Evolutionary conservation across 108 stramenopile species (phyloP).

Genomic region (Skeletonema tropicum): DNA sequence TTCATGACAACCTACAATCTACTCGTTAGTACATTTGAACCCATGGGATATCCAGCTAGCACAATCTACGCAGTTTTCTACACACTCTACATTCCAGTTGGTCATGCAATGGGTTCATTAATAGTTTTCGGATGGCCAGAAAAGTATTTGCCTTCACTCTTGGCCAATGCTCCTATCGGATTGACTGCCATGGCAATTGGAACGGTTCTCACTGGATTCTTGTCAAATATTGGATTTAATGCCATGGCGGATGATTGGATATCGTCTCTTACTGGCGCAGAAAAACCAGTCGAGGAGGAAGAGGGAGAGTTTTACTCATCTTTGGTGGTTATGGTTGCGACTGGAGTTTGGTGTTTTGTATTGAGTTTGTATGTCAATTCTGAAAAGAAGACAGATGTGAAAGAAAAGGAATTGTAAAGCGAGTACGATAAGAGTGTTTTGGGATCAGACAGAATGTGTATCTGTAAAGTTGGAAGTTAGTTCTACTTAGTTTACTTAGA

Average conservation of each 20-base stretch:
- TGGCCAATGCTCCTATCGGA: constrained; percentile 84
- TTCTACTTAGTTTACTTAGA: not conserved
- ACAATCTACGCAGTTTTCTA: constrained; percentile 82
- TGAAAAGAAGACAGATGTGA: constrained; percentile 41
- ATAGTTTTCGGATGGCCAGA: constrained; percentile 91
- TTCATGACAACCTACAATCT: constrained; percentile 85
- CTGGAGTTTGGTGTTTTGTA: constrained; percentile 81
- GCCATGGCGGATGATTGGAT: constrained; percentile 48
- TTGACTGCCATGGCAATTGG: constrained; percentile 82
- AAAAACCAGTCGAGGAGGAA: constrained; percentile 35
- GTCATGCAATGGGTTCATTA: constrained; percentile 66
- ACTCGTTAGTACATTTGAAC: constrained; percentile 59
- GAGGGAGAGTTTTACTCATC: constrained; percentile 84
- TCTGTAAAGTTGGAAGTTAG: not conserved
- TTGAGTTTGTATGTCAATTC: constrained; percentile 75
- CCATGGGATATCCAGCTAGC: constrained; percentile 55
- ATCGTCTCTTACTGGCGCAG: constrained; percentile 19
- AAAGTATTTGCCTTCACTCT: constrained; percentile 66
- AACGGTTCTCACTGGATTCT: constrained; percentile 68
- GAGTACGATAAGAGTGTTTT: not conserved
- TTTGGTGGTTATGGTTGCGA: constrained; percentile 76
- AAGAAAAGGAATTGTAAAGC: constrained; percentile 50
- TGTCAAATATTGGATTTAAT: constrained; percentile 76
- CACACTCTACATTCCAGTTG: constrained; percentile 76
- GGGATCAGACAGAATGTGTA: not conserved